Conservation (phyloP, 129 eudicot genomes). For the Erigeron canadensis region DNA sequence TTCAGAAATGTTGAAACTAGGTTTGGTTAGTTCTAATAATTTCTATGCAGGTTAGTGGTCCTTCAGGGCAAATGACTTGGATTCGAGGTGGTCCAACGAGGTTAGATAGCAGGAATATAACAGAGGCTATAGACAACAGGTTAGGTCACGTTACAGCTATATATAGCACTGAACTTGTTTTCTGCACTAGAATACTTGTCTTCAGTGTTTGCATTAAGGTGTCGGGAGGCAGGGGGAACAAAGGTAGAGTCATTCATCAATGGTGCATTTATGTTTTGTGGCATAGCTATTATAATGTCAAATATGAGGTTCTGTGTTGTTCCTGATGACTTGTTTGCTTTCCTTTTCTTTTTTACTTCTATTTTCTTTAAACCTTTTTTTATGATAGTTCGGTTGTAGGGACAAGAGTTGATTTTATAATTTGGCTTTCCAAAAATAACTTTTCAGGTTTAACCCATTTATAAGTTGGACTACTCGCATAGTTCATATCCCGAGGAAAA, state of each 20-base stretch:
- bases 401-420: too few relatives aligned
- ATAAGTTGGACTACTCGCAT: not conserved
- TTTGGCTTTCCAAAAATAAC: too few relatives aligned
- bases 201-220: conserved; percentile 9
- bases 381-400: too few relatives aligned
- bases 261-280: conserved; percentile 7
- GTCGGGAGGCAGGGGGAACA: too few relatives aligned
- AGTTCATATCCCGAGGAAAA: not conserved
- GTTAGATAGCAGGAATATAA: conserved; percentile 70
- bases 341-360: too few relatives aligned
- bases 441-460: too few relatives aligned
- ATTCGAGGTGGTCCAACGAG: conserved; percentile 90
- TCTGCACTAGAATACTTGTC: conserved; percentile 2
- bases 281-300: conserved; percentile 2
- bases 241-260: not conserved
- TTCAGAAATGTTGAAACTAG: not conserved
- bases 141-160: conserved; percentile 21
- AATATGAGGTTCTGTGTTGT: not conserved
- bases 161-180: not conserved
- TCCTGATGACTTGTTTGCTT: not conserved
- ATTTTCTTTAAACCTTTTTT: too few relatives aligned
- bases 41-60: conserved; percentile 71
- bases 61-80: conserved; percentile 97
- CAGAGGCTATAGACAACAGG: conserved; percentile 81
- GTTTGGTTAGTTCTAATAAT: not conserved